Percentiles rank a stretch among this genome's conserved stretches.
Evolutionary conservation across 805 yeast genomes (phyloP).

Genomic region (Spathaspora girioi): DNA sequence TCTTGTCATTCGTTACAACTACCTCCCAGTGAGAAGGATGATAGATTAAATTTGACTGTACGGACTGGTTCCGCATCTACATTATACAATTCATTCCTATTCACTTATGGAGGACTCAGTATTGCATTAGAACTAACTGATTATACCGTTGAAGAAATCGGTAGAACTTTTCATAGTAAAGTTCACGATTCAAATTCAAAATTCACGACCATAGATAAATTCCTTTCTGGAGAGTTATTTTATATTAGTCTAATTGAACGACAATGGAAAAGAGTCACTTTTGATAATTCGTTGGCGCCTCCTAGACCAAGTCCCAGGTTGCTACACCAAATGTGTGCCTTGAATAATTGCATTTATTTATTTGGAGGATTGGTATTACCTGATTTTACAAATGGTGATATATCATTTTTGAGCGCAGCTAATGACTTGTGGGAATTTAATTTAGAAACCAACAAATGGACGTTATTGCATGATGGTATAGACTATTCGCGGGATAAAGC

Average conservation of each 20-base stretch:
- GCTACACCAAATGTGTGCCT: constrained; percentile 54
- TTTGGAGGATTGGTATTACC: constrained; percentile 58
- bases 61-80: constrained; percentile 68
- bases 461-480: constrained; percentile 37
- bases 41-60: constrained; percentile 51
- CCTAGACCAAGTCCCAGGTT: constrained; percentile 45
- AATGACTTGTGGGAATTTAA: constrained; percentile 73
- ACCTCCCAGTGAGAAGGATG: constrained; percentile 54
- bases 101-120: constrained; percentile 67
- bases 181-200: constrained; percentile 20
- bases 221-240: constrained; percentile 63
- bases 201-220: constrained; percentile 24
- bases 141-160: constrained; percentile 37
- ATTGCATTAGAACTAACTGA: constrained; percentile 48
- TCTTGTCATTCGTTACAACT: constrained; percentile 53
- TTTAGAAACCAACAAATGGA: constrained; percentile 51
- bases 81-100: constrained; percentile 55
- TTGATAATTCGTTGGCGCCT: constrained; percentile 11
- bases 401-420: constrained; percentile 36
- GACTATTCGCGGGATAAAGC: constrained; percentile 15
- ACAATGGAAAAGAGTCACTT: constrained; percentile 48
- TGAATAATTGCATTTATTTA: constrained; percentile 49
- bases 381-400: constrained; percentile 1
- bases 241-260: constrained; percentile 56
- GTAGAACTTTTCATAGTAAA: constrained; percentile 32